phyloP scores from a whole-genome alignment of 805 yeast genomes.

The Blastobotrys terrestris region DNA sequence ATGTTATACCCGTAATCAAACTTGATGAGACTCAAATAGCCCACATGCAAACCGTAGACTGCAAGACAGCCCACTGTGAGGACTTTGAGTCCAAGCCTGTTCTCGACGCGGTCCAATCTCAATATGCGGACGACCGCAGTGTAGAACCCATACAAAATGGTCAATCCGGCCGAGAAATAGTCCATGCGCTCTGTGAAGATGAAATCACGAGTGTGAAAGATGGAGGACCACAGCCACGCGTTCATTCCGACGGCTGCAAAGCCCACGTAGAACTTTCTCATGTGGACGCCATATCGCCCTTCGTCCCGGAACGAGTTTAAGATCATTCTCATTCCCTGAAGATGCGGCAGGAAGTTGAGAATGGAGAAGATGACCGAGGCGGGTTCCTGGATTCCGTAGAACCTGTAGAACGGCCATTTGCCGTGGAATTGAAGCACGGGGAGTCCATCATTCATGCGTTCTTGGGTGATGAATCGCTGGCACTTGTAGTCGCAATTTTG shows the following conservation, averaged over 20 bases:
- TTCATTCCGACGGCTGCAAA: conserved; percentile 62
- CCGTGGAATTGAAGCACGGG: conserved; percentile 86
- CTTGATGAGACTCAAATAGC: conserved; percentile 52
- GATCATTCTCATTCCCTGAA: conserved; percentile 36
- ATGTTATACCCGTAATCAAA: conserved; percentile 95
- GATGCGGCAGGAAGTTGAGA: conserved; percentile 62
- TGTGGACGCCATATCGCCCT: conserved; percentile 16
- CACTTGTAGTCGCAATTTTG: conserved; percentile 91
- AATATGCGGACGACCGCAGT: conserved; percentile 56
- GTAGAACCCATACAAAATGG: conserved; percentile 76
- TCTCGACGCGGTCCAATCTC: conserved; percentile 43
- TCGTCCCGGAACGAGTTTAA: conserved; percentile 13
- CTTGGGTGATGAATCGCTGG: conserved; percentile 65
- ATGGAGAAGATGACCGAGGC: conserved; percentile 76
- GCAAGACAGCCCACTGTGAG: conserved; percentile 40
- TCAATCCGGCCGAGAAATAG: conserved; percentile 87
- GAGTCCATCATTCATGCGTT: conserved; percentile 42
- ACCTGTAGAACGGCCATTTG: conserved; percentile 88
- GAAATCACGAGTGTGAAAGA: conserved; percentile 85
- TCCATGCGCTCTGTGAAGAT: conserved; percentile 76
- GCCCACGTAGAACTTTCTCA: conserved; percentile 35
- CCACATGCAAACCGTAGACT: conserved; percentile 59
- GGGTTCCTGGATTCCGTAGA: conserved; percentile 79
- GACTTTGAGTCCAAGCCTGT: conserved; percentile 26
- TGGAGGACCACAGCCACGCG: conserved; percentile 83